Evolutionary conservation across 2,329 filamentous ascomycete genomes (phyloP).

Genomic region (Verticillium dahliae): DNA sequence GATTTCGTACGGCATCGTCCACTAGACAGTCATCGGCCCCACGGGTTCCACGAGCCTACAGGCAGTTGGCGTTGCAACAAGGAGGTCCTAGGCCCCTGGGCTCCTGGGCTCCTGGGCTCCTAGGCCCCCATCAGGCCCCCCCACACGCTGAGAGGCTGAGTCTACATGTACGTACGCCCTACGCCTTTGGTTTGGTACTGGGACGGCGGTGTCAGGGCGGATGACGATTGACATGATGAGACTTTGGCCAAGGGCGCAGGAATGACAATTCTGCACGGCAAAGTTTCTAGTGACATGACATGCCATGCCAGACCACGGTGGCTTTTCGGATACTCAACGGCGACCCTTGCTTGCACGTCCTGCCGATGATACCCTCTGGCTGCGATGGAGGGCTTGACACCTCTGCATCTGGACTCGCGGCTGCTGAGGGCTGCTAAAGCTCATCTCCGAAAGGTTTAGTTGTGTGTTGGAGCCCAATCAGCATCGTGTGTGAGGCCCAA

Average conservation of each 20-base stretch:
- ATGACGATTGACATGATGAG: background rate
- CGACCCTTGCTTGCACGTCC: background rate
- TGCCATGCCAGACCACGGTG: no score
- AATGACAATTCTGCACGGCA: background rate
- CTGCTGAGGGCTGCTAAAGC: background rate
- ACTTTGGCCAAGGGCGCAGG: background rate
- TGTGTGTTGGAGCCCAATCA: background rate
- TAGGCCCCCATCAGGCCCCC: no score
- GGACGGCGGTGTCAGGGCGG: no score
- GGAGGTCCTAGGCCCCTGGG: background rate
- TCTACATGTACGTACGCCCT: no score
- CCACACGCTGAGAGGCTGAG: no score
- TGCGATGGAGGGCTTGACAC: background rate
- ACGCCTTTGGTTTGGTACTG: no score
- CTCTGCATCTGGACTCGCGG: no score
- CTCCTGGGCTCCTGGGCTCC: no score
- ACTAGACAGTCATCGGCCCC: background rate
- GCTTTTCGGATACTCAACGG: no score
- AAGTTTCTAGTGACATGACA: no score
- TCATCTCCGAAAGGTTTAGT: background rate
- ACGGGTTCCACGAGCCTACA: background rate
- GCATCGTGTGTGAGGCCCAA: background rate
- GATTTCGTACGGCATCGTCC: background rate
- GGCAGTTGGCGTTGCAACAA: background rate
- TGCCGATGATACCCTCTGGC: background rate